These are phyloP conservation scores for Cordyceps sp. DNA, from an alignment of 2,329 filamentous ascomycete genomes.

Conservation along the genomic window DNA sequence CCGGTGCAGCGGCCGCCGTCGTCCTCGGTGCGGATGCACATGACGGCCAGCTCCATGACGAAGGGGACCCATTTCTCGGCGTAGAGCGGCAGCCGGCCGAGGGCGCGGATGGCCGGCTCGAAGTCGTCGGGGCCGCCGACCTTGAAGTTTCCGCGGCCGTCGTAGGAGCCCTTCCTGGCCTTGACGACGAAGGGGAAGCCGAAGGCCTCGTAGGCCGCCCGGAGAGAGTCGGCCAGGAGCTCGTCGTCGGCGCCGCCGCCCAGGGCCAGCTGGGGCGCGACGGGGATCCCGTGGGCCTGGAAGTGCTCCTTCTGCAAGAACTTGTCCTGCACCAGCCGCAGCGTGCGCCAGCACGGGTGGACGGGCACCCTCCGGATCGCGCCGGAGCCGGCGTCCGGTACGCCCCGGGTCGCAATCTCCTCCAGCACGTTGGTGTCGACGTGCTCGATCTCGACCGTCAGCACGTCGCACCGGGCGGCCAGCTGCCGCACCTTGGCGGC, in stretches of 20 bases:
- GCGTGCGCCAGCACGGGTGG: conserved; percentile 72
- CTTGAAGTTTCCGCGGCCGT: conserved; percentile 58
- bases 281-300: conserved; percentile 47
- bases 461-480: conserved; percentile 58
- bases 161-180: conserved; percentile 76
- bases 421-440: conserved; percentile 81
- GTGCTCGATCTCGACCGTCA: conserved; percentile 93
- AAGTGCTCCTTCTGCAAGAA: conserved; percentile 78
- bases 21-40: conserved; percentile 83
- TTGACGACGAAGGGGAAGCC: conserved; percentile 90
- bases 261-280: conserved; percentile 54
- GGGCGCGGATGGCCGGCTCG: conserved; percentile 47
- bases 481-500: conserved; percentile 61
- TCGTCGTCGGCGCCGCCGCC: conserved; percentile 30
- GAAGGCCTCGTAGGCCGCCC: conserved; percentile 43
- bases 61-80: conserved; percentile 85
- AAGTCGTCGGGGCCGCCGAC: conserved; percentile 27
- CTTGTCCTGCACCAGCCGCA: conserved; percentile 87
- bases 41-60: conserved; percentile 74
- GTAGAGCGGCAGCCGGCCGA: conserved; percentile 61
- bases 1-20: conserved; percentile 28
- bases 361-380: conserved; percentile 39
- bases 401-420: conserved; percentile 53
- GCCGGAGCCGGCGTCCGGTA: conserved; percentile 13
- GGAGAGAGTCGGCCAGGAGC: conserved; percentile 42